Base-by-base conservation (phyloP, 768 basidiomycete species). In the Phallus indusiatus region DNA sequence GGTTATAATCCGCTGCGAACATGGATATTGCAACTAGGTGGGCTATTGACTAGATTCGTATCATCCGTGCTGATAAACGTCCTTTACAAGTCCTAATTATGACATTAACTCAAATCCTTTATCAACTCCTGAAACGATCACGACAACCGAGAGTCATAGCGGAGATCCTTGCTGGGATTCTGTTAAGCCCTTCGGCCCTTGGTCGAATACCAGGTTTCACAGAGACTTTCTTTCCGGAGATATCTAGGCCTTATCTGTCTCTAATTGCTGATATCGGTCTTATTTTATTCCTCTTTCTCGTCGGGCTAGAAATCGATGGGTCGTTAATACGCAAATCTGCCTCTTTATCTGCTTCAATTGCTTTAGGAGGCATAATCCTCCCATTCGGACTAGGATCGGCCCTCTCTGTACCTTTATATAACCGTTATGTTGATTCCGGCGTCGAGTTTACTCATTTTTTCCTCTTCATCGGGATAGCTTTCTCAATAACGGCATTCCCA, bases 331-430 rank as follows among this genome's bases (percentile, higher is more conserved):
- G 64, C 53, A 69, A 68, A 6, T 36, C 50, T 36, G 36, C 49
- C 0, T 24, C 42, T 12, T n/a, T 21, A 34, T 55, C 64, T 48
- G 50, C 59, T 1, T 48, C 58, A 24, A 75, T 78, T 57, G 70
- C 72, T 1, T 34, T 67, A 2, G 73, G 67, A 0, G 77, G 77
- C 0, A 71, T 78, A 64, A 53, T 73, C 33, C 42, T 79, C 5
- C 76, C 78, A 0, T 78, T 79, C 56, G 76, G 71, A 0, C 54
- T 77, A 0, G 78, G 78, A 16, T 72, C 72, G 6, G 74, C 69
- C 0, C 67, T 77, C 53, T 68, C 73, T 0, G 70, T 75, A n/a
- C 49, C 75, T 0, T 62, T 76, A n/a, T 79, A 76, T 64, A 56
- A 73, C 56, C 64, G 72, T 48, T 77, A 73, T 62, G 60, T 66